Evolutionary conservation across 192 early-diverging fungal species (phyloP).

Genomic region (Linnemannia hyalina): DNA sequence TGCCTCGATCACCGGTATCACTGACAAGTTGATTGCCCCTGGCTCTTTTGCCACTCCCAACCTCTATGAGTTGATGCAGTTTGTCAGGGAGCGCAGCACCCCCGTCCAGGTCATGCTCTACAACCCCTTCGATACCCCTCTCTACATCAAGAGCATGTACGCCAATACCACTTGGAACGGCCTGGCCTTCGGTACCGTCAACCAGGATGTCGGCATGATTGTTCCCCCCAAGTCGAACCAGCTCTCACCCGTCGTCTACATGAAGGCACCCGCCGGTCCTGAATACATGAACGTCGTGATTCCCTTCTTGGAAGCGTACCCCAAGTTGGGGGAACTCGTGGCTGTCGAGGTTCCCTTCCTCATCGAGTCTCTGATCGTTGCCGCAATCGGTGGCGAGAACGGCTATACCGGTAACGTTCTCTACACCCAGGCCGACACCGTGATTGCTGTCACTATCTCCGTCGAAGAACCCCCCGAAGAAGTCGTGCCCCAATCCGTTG

Average conservation of each 20-base stretch:
- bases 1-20: slow-evolving; percentile 59
- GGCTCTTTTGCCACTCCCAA: slow-evolving; percentile 38
- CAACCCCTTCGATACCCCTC: slow-evolving; percentile 66
- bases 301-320: slow-evolving; percentile 31
- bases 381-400: slow-evolving; percentile 23
- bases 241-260: slow-evolving; percentile 25
- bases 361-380: slow-evolving; percentile 29
- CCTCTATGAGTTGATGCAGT: slow-evolving; percentile 31
- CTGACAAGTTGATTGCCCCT: slow-evolving; percentile 54
- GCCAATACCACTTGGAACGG: slow-evolving; percentile 53
- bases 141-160: slow-evolving; percentile 61
- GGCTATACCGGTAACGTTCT: slow-evolving; percentile 41
- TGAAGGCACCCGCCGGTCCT: slow-evolving; percentile 29
- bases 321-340: neutral
- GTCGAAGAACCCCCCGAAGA: slow-evolving; percentile 4
- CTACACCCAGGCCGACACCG: slow-evolving; percentile 26
- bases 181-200: slow-evolving; percentile 59
- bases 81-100: slow-evolving; percentile 12
- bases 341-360: slow-evolving; percentile 30
- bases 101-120: slow-evolving; percentile 62
- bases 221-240: slow-evolving; percentile 30
- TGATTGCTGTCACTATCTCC: slow-evolving; percentile 13
- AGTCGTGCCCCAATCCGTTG: slow-evolving; percentile 4
- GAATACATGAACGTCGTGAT: slow-evolving; percentile 23
- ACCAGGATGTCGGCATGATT: slow-evolving; percentile 58